Evolutionary conservation across 192 early-diverging fungal species (phyloP).

Genomic region (Lobosporangium transversale): DNA sequence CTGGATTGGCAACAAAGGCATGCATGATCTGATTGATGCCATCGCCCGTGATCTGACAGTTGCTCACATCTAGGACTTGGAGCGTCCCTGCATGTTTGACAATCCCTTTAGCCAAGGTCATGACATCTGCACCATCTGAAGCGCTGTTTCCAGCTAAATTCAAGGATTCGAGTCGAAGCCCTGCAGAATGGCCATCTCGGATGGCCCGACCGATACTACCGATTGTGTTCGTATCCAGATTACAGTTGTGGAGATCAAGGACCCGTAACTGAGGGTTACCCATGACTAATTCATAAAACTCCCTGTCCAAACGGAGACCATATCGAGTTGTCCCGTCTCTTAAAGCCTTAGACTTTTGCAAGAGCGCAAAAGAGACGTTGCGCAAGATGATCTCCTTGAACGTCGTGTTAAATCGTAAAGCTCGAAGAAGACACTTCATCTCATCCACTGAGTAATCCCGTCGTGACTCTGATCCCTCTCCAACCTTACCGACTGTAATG

Average conservation of each 20-base stretch:
- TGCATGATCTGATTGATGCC: conserved; percentile 54
- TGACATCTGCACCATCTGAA: conserved; percentile 50
- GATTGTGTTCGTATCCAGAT: conserved; percentile 41
- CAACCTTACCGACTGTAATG: conserved; percentile 17
- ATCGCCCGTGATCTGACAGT: conserved; percentile 49
- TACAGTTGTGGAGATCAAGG: conserved; percentile 41
- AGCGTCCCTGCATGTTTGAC: conserved; percentile 50
- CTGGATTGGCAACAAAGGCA: conserved; percentile 48
- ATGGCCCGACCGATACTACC: conserved; percentile 48
- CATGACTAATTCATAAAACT: conserved; percentile 51
- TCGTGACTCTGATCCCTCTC: conserved; percentile 1
- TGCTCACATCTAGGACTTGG: conserved; percentile 24
- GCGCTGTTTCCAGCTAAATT: conserved; percentile 44
- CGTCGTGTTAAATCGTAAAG: conserved; percentile 50
- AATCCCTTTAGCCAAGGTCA: conserved; percentile 50
- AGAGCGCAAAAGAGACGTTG: conserved; percentile 39
- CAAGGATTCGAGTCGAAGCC: conserved; percentile 34
- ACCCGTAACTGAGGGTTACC: conserved; percentile 44
- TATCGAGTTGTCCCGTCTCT: conserved; percentile 45
- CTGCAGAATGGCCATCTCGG: conserved; percentile 30
- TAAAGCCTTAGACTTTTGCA: conserved; percentile 34
- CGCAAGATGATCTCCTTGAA: conserved; percentile 47
- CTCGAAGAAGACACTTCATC: conserved; percentile 49
- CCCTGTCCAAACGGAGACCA: conserved; percentile 47
- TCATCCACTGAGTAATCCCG: conserved; percentile 46